Conservation (phyloP, 2,329 filamentous ascomycete genomes). For the Colletotrichum graminicola region DNA sequence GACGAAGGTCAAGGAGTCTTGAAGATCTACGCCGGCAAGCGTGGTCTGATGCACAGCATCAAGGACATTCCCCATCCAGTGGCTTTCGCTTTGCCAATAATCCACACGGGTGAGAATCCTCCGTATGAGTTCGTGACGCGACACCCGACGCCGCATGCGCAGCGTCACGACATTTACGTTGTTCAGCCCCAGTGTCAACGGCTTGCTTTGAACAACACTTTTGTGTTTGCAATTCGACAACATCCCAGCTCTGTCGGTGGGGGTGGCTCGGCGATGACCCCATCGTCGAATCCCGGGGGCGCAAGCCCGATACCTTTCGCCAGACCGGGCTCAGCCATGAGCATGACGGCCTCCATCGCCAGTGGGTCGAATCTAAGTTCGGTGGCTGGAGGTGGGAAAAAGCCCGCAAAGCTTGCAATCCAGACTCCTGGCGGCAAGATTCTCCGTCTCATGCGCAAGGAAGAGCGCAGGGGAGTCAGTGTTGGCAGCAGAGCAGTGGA, state of each 20-base stretch:
- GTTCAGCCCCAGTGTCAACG: conserved; percentile 93
- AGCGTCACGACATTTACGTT: conserved; percentile 96
- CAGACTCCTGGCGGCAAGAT: conserved; percentile 97
- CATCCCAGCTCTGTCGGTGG: conserved; percentile 74
- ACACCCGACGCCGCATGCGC: conserved; percentile 97
- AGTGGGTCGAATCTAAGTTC: conserved; percentile 69
- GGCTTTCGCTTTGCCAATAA: conserved; percentile 88
- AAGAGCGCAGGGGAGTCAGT: conserved; percentile 70
- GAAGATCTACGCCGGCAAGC: conserved; percentile 93
- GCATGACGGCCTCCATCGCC: conserved; percentile 70
- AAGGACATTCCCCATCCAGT: conserved; percentile 95
- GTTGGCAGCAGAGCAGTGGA: conserved; percentile 59
- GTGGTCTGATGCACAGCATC: conserved; percentile 96
- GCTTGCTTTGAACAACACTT: conserved; percentile 94
- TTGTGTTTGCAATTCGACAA: conserved; percentile 95
- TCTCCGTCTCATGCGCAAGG: conserved; percentile 85
- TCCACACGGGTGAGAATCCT: conserved; percentile 92
- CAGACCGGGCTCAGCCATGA: conserved; percentile 73
- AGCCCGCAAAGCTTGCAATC: conserved; percentile 95
- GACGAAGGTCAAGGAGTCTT: conserved; percentile 90
- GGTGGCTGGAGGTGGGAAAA: conserved; percentile 70
- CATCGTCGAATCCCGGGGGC: conserved; percentile 61
- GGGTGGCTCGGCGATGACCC: conserved; percentile 55
- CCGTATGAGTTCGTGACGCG: conserved; percentile 92
- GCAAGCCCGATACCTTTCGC: conserved; percentile 72